phyloP scores from a whole-genome alignment of 441 rosid species.

The Gossypium davidsonii region DNA sequence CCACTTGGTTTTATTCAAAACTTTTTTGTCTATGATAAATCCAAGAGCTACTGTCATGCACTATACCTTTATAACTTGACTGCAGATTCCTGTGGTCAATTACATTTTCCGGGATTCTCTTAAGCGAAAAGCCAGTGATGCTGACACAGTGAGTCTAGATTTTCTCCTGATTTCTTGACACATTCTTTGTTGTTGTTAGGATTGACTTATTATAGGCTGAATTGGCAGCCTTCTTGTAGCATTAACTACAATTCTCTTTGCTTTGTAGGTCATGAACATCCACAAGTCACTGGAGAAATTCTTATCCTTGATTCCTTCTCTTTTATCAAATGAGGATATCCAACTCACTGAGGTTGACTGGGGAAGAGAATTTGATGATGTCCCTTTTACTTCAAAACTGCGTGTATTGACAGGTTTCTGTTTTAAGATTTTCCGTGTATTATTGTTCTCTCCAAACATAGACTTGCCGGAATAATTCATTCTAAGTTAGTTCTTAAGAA shows the following conservation, averaged over 20 bases:
- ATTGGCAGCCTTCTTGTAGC: conserved; percentile 2
- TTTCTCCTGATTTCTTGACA: neutral
- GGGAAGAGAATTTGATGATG: conserved; percentile 42
- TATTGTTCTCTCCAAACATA: neutral
- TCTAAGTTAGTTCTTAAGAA: neutral
- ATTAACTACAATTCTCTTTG: conserved; percentile 10
- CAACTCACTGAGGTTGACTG: conserved; percentile 41
- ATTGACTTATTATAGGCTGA: conserved; percentile 1
- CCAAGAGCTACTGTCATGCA: neutral
- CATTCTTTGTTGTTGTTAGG: conserved; percentile 2
- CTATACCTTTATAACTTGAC: conserved; percentile 9
- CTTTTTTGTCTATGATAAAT: neutral
- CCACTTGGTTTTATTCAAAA: neutral
- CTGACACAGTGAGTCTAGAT: conserved; percentile 55
- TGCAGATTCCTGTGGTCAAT: conserved; percentile 61
- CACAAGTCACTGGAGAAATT: conserved; percentile 53
- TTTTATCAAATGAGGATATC: conserved; percentile 36
- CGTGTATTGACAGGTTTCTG: conserved; percentile 41
- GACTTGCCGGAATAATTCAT: neutral
- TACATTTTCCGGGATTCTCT: conserved; percentile 68
- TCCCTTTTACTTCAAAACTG: conserved; percentile 41
- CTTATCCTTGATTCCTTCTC: conserved; percentile 48
- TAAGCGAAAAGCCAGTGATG: conserved; percentile 75
- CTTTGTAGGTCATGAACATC: conserved; percentile 57
- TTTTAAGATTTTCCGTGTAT: neutral